phyloP scores from a whole-genome alignment of 1,284 basidiomycete genomes.

The Termitomyces sp. region DNA sequence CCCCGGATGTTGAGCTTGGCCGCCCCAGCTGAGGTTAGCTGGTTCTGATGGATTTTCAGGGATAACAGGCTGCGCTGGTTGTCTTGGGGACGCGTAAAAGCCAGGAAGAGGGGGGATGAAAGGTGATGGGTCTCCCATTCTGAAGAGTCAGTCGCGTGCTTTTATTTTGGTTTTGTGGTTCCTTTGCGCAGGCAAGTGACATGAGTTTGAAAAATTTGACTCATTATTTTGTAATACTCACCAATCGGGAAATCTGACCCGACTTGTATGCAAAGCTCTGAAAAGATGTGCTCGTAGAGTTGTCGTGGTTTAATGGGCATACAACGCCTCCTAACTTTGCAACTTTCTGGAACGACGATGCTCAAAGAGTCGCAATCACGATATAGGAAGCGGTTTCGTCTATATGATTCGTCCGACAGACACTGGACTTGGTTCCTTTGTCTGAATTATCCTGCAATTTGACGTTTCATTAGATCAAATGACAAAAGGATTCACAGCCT shows the following conservation, averaged over 20 bases:
- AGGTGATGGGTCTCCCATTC: conserved; percentile 17
- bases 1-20: conserved; percentile 10
- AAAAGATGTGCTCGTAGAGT: background rate
- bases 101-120: conserved; percentile 21
- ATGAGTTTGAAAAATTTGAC: background rate
- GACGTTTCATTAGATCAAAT: background rate
- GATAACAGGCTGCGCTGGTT: conserved; percentile 15
- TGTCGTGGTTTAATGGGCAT: background rate
- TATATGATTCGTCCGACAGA: background rate
- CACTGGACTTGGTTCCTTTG: background rate
- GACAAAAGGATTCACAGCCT: background rate
- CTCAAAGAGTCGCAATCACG: background rate
- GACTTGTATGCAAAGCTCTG: background rate
- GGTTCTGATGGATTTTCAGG: conserved; percentile 13
- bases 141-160: background rate
- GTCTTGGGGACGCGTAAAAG: conserved; percentile 1
- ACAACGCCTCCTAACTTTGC: background rate
- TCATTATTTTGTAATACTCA: background rate
- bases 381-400: background rate
- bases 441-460: background rate
- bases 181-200: background rate
- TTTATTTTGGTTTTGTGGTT: background rate
- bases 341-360: background rate
- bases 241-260: background rate
- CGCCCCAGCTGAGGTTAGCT: conserved; percentile 13